phyloP scores from a whole-genome alignment of 2,329 filamentous ascomycete species.

The Scedosporium dehoogii region DNA sequence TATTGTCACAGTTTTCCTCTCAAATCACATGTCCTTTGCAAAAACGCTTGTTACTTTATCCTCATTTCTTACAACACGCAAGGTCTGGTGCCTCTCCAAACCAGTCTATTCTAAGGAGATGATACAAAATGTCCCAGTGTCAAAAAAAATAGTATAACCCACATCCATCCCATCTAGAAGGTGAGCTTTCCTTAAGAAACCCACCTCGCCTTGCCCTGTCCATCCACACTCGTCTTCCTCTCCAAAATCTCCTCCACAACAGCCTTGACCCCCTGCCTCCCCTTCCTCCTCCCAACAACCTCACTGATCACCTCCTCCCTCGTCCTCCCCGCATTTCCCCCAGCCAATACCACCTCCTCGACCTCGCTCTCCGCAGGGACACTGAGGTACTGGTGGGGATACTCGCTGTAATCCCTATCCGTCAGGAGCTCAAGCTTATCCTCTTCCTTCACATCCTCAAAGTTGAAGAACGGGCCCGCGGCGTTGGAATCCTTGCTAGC shows the following conservation, averaged over 20 bases:
- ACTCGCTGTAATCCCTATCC: constrained; percentile 54
- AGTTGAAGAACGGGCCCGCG: constrained; percentile 59
- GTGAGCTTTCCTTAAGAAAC: neutral
- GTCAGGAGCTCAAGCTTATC: constrained; percentile 51
- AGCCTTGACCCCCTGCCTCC: constrained; percentile 59
- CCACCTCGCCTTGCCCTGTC: constrained; percentile 33
- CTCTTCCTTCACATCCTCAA: constrained; percentile 27
- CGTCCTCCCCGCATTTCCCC: constrained; percentile 20
- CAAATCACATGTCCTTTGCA: no score
- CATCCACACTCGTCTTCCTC: constrained; percentile 46
- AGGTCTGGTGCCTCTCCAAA: no score
- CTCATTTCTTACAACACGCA: no score
- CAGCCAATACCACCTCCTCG: constrained; percentile 29
- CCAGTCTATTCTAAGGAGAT: no score
- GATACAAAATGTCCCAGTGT: no score
- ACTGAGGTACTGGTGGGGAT: constrained; percentile 61
- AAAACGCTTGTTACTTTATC: no score
- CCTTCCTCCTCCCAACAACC: constrained; percentile 48
- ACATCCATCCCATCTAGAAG: neutral
- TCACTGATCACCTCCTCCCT: constrained; percentile 50
- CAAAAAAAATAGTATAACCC: no score
- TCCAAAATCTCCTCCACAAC: constrained; percentile 59
- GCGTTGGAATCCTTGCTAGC: constrained; percentile 28
- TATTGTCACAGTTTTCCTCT: no score
- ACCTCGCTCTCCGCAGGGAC: constrained; percentile 64